phyloP scores from a whole-genome alignment of 305 asterid species.

The Nicotiana rustica region DNA sequence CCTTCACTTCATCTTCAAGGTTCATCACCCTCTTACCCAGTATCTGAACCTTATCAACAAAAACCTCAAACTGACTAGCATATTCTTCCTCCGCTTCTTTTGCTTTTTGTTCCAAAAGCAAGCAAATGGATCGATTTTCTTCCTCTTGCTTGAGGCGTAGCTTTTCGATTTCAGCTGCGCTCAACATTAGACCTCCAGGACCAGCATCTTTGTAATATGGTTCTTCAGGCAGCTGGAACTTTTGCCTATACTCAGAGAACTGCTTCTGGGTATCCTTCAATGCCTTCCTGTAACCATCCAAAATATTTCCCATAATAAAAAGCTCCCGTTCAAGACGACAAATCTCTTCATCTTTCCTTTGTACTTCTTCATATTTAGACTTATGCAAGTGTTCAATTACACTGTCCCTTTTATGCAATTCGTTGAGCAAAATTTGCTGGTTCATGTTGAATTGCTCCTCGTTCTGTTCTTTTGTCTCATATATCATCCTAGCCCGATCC shows the following conservation, averaged over 20 bases:
- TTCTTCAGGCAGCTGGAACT: constrained; percentile 65
- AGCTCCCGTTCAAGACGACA: constrained; percentile 72
- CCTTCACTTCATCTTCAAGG: constrained; percentile 49
- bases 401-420: constrained; percentile 72
- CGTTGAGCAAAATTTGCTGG: constrained; percentile 61
- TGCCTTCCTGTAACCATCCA: constrained; percentile 73
- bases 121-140: constrained; percentile 58
- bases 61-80: constrained; percentile 34
- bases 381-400: constrained; percentile 60
- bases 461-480: constrained; percentile 57
- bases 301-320: constrained; percentile 58
- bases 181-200: constrained; percentile 76
- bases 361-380: constrained; percentile 61
- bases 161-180: constrained; percentile 65
- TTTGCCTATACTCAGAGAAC: constrained; percentile 68
- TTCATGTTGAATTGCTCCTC: constrained; percentile 46
- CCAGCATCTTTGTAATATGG: constrained; percentile 74
- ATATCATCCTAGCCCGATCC: constrained; percentile 51
- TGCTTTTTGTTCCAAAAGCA: constrained; percentile 52
- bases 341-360: constrained; percentile 60
- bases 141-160: constrained; percentile 61
- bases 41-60: constrained; percentile 38
- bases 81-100: constrained; percentile 57
- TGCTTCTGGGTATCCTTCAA: constrained; percentile 63
- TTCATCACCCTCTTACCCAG: constrained; percentile 41